Evolutionary conservation across 352 stramenopile species (phyloP).

Genomic region (Phytophthora macrochlamydospora): DNA sequence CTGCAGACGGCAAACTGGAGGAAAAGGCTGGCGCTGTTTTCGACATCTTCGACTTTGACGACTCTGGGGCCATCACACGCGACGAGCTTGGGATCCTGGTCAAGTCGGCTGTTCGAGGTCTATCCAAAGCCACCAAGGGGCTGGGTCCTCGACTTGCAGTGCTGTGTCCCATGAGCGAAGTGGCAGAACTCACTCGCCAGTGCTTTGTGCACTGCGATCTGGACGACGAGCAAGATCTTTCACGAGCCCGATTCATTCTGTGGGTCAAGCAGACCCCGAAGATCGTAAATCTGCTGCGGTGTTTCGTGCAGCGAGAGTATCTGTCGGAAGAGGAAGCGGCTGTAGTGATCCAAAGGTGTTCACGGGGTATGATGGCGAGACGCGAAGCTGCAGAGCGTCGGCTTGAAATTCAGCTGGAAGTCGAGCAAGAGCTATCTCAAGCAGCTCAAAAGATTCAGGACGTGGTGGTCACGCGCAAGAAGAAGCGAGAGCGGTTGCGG

Average conservation of each 20-base stretch:
- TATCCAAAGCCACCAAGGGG: conserved; percentile 70
- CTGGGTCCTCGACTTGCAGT: conserved; percentile 57
- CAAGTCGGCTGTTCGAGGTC: conserved; percentile 68
- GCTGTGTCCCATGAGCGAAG: conserved; percentile 67
- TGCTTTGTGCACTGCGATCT: conserved; percentile 73
- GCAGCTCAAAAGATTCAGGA: conserved; percentile 73
- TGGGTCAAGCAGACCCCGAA: conserved; percentile 79
- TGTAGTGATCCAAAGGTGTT: conserved; percentile 56
- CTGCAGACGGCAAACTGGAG: conserved; percentile 51
- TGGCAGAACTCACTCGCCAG: conserved; percentile 58
- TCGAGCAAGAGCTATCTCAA: conserved; percentile 58
- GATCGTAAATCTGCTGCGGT: conserved; percentile 71
- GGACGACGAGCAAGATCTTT: conserved; percentile 69
- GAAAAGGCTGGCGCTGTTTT: conserved; percentile 72
- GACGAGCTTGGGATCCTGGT: conserved; percentile 79
- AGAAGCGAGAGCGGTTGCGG: conserved; percentile 63
- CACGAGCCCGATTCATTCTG: conserved; percentile 51
- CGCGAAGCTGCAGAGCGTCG: conserved; percentile 50
- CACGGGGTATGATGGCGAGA: conserved; percentile 58
- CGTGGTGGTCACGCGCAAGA: conserved; percentile 64
- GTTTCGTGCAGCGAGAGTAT: conserved; percentile 73
- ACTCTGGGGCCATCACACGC: conserved; percentile 65
- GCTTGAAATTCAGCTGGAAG: conserved; percentile 58
- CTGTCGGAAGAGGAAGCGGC: conserved; percentile 61
- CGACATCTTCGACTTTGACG: conserved; percentile 81